A percentile compares a stretch with the other conserved stretches of the same genome.
Conservation (phyloP, 305 asterid genomes). For the Rubia balearica region DNA sequence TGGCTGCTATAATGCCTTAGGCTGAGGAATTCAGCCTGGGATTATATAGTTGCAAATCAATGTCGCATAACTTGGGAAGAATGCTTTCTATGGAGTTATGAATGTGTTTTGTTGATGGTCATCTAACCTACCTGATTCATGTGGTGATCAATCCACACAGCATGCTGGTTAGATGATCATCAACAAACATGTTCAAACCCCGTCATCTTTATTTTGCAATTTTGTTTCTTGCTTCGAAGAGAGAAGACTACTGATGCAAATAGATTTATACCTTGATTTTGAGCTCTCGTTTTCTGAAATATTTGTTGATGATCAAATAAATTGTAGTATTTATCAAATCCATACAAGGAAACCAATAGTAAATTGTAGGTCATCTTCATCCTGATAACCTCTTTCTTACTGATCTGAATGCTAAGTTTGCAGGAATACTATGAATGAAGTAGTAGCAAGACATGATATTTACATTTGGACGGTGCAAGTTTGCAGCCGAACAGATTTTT, state of each 20-base stretch:
- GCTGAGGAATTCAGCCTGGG: neutral
- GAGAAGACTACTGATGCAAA: neutral
- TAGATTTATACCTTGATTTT: neutral
- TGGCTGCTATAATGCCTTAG: neutral
- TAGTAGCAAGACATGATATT: no score
- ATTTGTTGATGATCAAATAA: no score
- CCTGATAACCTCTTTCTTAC: neutral
- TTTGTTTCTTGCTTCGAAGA: neutral
- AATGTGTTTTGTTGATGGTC: constrained; percentile 10
- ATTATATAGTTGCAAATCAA: neutral
- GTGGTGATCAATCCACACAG: neutral
- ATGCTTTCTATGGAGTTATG: neutral
- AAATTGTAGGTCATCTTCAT: neutral
- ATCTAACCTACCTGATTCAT: neutral
- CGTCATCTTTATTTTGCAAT: neutral
- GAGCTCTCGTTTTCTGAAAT: neutral
- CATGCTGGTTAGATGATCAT: constrained; percentile 12
- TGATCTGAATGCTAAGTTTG: neutral
- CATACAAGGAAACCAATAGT: neutral
- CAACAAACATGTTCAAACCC: constrained; percentile 6
- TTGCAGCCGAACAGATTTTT: neutral
- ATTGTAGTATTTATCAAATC: neutral
- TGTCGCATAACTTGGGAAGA: neutral
- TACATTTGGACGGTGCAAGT: constrained; percentile 1
- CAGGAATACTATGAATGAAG: neutral